Conservation (phyloP, 768 basidiomycete genomes). For the Tephrocybe sp. region DNA sequence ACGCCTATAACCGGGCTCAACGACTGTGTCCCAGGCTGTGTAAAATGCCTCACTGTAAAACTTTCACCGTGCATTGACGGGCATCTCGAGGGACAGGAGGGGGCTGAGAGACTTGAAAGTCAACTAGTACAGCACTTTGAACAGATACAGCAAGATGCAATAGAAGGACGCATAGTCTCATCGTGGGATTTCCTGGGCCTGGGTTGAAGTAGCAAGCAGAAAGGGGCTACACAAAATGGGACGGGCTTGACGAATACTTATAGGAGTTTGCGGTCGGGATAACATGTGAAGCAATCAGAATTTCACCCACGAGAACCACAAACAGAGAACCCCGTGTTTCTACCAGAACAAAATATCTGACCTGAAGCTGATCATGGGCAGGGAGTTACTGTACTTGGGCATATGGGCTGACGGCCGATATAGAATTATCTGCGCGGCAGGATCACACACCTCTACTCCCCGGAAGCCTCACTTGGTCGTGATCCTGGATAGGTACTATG, state of each 20-base stretch:
- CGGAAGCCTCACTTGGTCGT: constrained; percentile 13
- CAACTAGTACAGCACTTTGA: constrained; percentile 40
- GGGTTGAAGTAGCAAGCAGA: neutral
- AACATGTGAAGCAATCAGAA: constrained; percentile 6
- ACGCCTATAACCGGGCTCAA: no score
- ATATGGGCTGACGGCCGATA: neutral
- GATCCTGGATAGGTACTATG: constrained; percentile 2
- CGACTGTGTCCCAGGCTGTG: no score
- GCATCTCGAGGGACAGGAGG: constrained; percentile 59
- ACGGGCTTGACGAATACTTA: constrained; percentile 1
- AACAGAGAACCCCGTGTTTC: neutral
- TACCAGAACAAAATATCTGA: neutral
- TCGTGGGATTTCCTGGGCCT: neutral
- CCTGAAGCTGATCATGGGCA: neutral
- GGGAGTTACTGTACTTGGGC: neutral
- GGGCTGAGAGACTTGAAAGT: constrained; percentile 75
- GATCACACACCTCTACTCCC: constrained; percentile 7
- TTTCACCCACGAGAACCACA: neutral
- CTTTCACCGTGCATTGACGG: constrained; percentile 63
- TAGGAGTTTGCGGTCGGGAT: neutral
- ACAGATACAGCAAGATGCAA: constrained; percentile 1
- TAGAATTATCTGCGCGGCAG: neutral
- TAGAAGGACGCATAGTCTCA: constrained; percentile 1
- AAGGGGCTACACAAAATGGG: neutral
- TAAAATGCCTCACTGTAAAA: constrained; percentile 51